phyloP scores from a whole-genome alignment of 2,329 filamentous ascomycete species.

The Periglandula ipomoeae region DNA sequence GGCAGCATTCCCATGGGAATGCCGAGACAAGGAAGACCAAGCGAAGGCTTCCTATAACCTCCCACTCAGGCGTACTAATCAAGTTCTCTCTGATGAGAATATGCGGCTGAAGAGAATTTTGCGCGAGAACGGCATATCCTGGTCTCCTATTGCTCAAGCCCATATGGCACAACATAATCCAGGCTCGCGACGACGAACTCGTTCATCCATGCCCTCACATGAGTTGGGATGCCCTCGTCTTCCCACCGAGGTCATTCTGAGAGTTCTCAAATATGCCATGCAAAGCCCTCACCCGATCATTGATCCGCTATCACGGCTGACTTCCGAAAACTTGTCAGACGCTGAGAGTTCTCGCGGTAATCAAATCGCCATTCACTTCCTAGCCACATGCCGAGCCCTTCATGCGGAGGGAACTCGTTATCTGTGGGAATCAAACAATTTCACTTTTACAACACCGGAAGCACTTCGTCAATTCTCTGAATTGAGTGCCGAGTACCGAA shows the following conservation, averaged over 20 bases:
- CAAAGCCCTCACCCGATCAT: conserved; percentile 40
- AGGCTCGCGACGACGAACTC: conserved; percentile 22
- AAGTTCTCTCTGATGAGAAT: conserved; percentile 39
- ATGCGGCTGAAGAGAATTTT: conserved; percentile 40
- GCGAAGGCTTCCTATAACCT: conserved; percentile 38
- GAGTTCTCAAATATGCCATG: conserved; percentile 42
- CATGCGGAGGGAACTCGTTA: conserved; percentile 38
- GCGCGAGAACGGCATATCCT: conserved; percentile 42
- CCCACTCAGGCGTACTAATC: conserved; percentile 38
- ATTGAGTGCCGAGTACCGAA: conserved; percentile 32
- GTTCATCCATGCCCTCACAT: conserved; percentile 19
- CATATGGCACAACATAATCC: conserved; percentile 23
- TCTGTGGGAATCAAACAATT: conserved; percentile 43
- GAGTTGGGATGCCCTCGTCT: conserved; percentile 31
- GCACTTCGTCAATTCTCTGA: conserved; percentile 40
- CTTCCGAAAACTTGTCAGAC: conserved; percentile 32
- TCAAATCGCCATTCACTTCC: conserved; percentile 43
- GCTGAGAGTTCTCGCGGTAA: conserved; percentile 34
- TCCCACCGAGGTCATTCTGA: conserved; percentile 43
- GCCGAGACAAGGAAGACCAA: conserved; percentile 42
- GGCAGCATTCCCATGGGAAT: conserved; percentile 37
- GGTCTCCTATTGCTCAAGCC: conserved; percentile 31
- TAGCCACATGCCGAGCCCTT: conserved; percentile 42
- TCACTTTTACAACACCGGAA: conserved; percentile 44
- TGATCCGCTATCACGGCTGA: conserved; percentile 40